Evolutionary conservation across 106 monocot genomes (phyloP).

Genomic region (Platanthera zijinensis): DNA sequence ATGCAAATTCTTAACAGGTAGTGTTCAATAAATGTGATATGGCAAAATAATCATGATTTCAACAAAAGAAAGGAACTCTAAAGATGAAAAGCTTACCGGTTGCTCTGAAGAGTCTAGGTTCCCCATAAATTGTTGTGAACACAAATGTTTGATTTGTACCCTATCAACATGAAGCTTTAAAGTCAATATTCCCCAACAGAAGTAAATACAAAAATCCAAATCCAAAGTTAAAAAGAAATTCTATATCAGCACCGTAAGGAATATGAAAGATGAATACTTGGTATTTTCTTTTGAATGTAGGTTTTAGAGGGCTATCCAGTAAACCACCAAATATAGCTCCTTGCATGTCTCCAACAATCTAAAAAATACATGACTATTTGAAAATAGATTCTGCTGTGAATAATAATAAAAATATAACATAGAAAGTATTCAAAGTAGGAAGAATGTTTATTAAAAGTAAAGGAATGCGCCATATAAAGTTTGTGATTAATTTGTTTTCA

Average conservation of each 20-base stretch:
- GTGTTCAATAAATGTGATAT: no score
- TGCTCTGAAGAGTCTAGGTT: conserved; percentile 83
- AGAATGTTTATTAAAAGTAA: not conserved
- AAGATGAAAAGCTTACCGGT: conserved; percentile 45
- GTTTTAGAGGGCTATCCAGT: conserved; percentile 60
- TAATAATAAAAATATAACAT: not conserved
- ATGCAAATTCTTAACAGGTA: no score
- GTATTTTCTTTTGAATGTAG: conserved; percentile 87
- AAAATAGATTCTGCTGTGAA: not conserved
- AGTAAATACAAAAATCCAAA: not conserved
- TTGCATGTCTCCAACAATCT: conserved; percentile 90
- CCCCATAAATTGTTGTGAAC: conserved; percentile 82
- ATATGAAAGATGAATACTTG: conserved; percentile 32
- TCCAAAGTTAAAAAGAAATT: not conserved
- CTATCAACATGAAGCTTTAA: conserved; percentile 24
- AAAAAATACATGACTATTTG: not conserved
- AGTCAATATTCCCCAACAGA: conserved; percentile 3
- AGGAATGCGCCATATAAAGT: not conserved
- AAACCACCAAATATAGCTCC: conserved; percentile 94
- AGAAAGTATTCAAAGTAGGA: not conserved
- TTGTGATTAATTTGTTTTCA: not conserved
- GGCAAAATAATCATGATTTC: no score
- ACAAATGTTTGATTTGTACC: conserved; percentile 82
- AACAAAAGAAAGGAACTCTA: no score
- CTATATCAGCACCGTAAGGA: not conserved